Base-by-base conservation (phyloP, 208 protist species). In the Naegleria lovaniensis region DNA sequence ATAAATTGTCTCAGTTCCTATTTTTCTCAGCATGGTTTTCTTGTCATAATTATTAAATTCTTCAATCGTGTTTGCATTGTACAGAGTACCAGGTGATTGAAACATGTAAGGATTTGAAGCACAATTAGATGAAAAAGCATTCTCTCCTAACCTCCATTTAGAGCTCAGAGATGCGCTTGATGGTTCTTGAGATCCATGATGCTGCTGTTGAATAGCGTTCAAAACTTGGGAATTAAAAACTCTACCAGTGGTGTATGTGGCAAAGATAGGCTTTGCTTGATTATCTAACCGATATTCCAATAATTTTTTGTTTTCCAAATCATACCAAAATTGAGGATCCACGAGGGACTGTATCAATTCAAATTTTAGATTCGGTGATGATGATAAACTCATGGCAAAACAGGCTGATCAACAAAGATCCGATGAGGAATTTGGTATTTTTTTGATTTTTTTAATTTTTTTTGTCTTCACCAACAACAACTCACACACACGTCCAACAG, bases 1-100 rank as follows among this genome's bases (percentile, higher is more conserved):
- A 91, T 93, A 95, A 41, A 97, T 93, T 92, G 5, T 67, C 0
- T 67, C 16, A 36, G 36, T 36, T 15, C 16, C 41, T 29, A 41
- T 5, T 15, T 89, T 25, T 89, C 33, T 89, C 4, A 89, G 29
- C n/a, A 89, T 25, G 2, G 9, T 25, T 25, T 89, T 67, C 25
- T 89, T 89, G 40, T 89, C 85, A 33, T 48, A 67, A 67, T 89
- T 67, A 51, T 89, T 58, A 67, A 89, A 89, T 67, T 89, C 85
- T 29, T 89, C 85, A 5, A 40, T 67, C 22, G 85, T 89, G 39
- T 89, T 89, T 25, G 48, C 41, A 89, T 89, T 89, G 19, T 41
- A 67, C 0, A 89, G 19, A 6, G 36, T 41, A 36, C 85, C 85
- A 36, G 43, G 39, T 48, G 41, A n/a, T 22, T 85, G 22, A 39